These are phyloP conservation scores for Rhododendron ferrugineum DNA, from an alignment of 148 eudicot species.

Conservation along the genomic window DNA sequence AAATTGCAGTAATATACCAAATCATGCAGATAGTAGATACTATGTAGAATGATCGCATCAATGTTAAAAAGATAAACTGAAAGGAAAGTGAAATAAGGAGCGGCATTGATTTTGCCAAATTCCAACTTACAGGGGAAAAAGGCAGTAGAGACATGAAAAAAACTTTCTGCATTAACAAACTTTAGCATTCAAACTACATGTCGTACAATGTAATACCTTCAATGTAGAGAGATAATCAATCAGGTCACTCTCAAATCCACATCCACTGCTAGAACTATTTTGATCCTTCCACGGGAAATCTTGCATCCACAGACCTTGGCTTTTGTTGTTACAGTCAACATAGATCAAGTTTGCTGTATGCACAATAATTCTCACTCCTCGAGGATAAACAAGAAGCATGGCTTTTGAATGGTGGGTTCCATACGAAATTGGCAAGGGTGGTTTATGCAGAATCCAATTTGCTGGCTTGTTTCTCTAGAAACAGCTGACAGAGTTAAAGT, in stretches of 20 bases:
- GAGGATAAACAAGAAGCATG: constrained; percentile 87
- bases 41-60: background rate
- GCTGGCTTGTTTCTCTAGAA: constrained; percentile 66
- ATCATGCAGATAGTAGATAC: background rate
- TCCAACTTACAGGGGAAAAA: background rate
- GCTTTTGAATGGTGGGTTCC: constrained; percentile 99
- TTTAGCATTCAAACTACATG: background rate
- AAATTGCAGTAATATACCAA: background rate
- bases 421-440: constrained; percentile 86
- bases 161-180: background rate
- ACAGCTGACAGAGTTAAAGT: constrained; percentile 16
- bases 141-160: background rate
- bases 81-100: background rate
- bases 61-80: background rate
- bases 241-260: constrained; percentile 81
- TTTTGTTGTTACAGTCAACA: constrained; percentile 97
- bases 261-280: constrained; percentile 34
- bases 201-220: constrained; percentile 47
- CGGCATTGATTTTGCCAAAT: background rate
- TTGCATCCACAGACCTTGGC: constrained; percentile 98
- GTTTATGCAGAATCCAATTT: constrained; percentile 89
- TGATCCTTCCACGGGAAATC: constrained; percentile 96
- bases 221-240: constrained; percentile 64
- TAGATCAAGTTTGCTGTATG: constrained; percentile 93
- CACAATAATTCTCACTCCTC: constrained; percentile 82